Conservation (phyloP, 2,329 filamentous ascomycete species). For the Ophiostoma australiae region DNA sequence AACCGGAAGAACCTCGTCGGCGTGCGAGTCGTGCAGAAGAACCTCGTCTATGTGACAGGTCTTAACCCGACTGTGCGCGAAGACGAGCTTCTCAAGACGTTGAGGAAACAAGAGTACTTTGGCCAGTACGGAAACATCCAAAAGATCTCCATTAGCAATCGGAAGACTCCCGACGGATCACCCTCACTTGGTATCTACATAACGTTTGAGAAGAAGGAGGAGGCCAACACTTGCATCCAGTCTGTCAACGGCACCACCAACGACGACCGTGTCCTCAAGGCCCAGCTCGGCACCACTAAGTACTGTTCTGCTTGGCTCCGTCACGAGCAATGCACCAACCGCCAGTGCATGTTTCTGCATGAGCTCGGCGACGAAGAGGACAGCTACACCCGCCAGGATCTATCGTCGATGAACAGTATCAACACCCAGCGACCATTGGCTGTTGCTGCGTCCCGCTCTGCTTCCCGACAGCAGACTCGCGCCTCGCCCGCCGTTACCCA, state of each 20-base stretch:
- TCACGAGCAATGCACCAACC: conserved; percentile 89
- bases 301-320: conserved; percentile 97
- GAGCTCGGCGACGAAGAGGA: conserved; percentile 98
- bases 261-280: conserved; percentile 77
- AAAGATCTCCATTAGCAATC: conserved; percentile 97
- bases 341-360: conserved; percentile 96
- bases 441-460: conserved; percentile 48
- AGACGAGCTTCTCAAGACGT: conserved; percentile 82
- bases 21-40: conserved; percentile 95
- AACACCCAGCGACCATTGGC: conserved; percentile 68
- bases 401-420: conserved; percentile 90
- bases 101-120: conserved; percentile 89
- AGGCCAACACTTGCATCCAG: conserved; percentile 82
- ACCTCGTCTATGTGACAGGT: conserved; percentile 95
- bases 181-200: conserved; percentile 96
- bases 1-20: conserved; percentile 95
- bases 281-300: conserved; percentile 82
- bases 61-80: conserved; percentile 87
- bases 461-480: conserved; percentile 49
- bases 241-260: conserved; percentile 92
- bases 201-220: conserved; percentile 89
- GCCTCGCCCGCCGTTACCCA: conserved; percentile 27
- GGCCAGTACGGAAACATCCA: conserved; percentile 98
- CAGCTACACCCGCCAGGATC: conserved; percentile 88
- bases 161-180: conserved; percentile 70